These are phyloP conservation scores for Fusarium sororula DNA, from an alignment of 2,329 filamentous ascomycete species.

Conservation along the genomic window DNA sequence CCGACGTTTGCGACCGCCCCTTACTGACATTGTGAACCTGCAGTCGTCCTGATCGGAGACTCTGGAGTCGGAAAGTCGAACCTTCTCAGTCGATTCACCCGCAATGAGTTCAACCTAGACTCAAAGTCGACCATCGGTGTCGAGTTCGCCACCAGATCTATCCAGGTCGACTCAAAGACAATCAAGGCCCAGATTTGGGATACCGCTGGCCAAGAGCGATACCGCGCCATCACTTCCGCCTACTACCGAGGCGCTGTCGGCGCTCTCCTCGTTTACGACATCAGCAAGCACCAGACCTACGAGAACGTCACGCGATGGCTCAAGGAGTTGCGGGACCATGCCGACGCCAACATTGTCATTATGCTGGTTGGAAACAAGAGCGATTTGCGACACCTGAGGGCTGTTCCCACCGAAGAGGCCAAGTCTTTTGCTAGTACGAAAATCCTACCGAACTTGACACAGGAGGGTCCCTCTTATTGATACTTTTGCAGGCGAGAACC, in stretches of 20 bases:
- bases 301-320: constrained; percentile 99
- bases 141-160: constrained; percentile 97
- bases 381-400: constrained; percentile 97
- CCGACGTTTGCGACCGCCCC: constrained; percentile 17
- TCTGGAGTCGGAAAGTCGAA: constrained; percentile 99
- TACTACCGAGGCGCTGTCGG: constrained; percentile 99
- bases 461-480: constrained; percentile 24
- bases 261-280: constrained; percentile 97
- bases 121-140: constrained; percentile 99
- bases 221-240: constrained; percentile 97
- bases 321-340: constrained; percentile 97
- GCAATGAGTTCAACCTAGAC: constrained; percentile 99
- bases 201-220: constrained; percentile 97
- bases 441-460: not conserved
- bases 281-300: constrained; percentile 99
- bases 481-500: constrained; percentile 80
- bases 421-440: constrained; percentile 93
- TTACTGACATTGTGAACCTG: constrained; percentile 46
- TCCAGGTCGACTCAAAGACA: constrained; percentile 98
- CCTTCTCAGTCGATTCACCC: constrained; percentile 98
- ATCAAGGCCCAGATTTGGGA: constrained; percentile 99
- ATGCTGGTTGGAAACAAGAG: constrained; percentile 99
- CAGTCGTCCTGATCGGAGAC: constrained; percentile 98
- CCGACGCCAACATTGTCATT: constrained; percentile 98
- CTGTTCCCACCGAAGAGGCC: constrained; percentile 96